Evolutionary conservation across 495 filamentous ascomycete species (phyloP).

Genomic region (Bryoglossum gracile): DNA sequence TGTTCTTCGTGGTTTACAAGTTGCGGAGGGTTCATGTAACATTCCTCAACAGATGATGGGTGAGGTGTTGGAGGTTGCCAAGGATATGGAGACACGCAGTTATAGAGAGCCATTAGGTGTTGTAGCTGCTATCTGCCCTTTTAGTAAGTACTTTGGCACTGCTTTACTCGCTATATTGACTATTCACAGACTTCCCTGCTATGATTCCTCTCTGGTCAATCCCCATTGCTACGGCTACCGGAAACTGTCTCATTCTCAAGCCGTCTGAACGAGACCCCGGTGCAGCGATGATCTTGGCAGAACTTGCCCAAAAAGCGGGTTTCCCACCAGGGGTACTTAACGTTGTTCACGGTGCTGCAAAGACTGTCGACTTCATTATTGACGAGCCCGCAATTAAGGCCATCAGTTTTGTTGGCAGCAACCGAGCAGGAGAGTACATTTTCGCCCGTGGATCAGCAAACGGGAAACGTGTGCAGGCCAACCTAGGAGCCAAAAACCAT

Average conservation of each 20-base stretch:
- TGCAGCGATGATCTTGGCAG: constrained; percentile 94
- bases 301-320: constrained; percentile 83
- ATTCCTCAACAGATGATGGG: constrained; percentile 92
- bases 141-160: constrained; percentile 58
- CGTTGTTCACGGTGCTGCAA: constrained; percentile 84
- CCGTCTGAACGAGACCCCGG: constrained; percentile 98
- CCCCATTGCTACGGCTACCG: constrained; percentile 87
- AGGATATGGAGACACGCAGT: constrained; percentile 97
- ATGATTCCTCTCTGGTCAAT: constrained; percentile 99
- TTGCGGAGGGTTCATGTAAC: constrained; percentile 91
- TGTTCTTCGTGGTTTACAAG: constrained; percentile 90
- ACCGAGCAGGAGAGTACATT: constrained; percentile 97
- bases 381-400: constrained; percentile 96
- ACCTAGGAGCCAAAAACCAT: constrained; percentile 98
- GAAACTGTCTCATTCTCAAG: constrained; percentile 92
- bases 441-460: constrained; percentile 84
- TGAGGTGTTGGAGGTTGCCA: constrained; percentile 92
- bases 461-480: constrained; percentile 90
- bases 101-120: constrained; percentile 92
- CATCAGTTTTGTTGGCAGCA: constrained; percentile 94
- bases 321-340: constrained; percentile 94
- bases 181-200: constrained; percentile 77
- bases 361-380: constrained; percentile 94
- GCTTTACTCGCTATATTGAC: constrained; percentile 6
- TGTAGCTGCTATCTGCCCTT: constrained; percentile 95